Evolutionary conservation across 2,329 filamentous ascomycete genomes (phyloP), one percentile per base, ranked within the genome.

Genomic region (Ophiostoma sp.): DNA sequence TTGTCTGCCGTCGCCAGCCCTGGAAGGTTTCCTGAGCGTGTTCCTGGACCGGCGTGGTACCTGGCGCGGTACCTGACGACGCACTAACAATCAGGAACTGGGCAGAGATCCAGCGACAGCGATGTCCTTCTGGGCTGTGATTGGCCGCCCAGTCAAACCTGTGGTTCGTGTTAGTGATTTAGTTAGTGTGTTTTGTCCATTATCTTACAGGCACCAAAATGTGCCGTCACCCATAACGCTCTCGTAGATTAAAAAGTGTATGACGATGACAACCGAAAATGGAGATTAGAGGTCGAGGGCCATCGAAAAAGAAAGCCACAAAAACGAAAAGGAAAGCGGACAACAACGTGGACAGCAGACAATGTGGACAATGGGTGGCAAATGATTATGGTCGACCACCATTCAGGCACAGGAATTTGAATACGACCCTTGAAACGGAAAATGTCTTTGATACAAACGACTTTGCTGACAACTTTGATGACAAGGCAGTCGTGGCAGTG

Each of bases 231-330:
- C 33, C n/a, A 52, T 22, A 22, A n/a, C n/a, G n/a, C 50, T 22
- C 19, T 45, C 19, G 3, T 36, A 42, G 17, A 42, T 22, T 36
- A 63, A n/a, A 22, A 52, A 52, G 22, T 64, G 33, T 19, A 64
- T 42, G 33, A 25, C n/a, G 61, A 33, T 22, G 22, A 55, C 50
- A 22, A 25, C 15, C 71, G 57, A 71, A 39, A 76, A 75, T 50
- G 80, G 39, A 69, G 39, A 42, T 42, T 42, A 12, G 11, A 11
- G 36, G 7, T 39, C 7, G 36, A n/a, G 39, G 39, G 39, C 6
- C 39, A 12, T 12, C 6, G 2, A 12, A 52, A 69, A 55, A 55
- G 22, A 33, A 69, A 69, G 48, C 17, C 39, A 12, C 39, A 33
- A 33, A 59, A 17, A 31, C n/a, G n/a, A n/a, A n/a, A n/a, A n/a